Evolutionary conservation across 108 stramenopile species (phyloP), one percentile per base, ranked within the genome.

Genomic region (Skeletonema potamos): DNA sequence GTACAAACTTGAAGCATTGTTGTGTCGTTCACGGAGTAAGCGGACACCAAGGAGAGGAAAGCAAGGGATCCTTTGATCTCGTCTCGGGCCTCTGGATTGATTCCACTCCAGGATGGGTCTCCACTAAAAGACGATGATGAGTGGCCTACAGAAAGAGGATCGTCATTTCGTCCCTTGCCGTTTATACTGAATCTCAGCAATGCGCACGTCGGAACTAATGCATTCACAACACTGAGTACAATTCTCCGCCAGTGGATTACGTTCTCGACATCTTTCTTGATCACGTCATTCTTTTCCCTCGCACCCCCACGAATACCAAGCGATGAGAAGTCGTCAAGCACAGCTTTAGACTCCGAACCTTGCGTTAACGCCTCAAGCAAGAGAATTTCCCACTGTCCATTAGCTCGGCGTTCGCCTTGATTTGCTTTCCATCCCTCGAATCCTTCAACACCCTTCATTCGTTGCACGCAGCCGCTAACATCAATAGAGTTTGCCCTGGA

Each of bases 371-470:
- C 66, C 66, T 87, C 74, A 4, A 82, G 59, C 13, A 91, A 60
- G 15, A 89, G 73, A 17, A 88, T 62, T 63, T 91, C 92, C 92
- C 92, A 93, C 68, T 93, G 88, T 8, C 79, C 85, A 64, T 77
- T 81, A 18, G 88, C 92, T 68, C 92, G 77, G 10, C 76, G 84
- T 61, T 89, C 90, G 15, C 80, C 66, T n/a, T 59, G 24, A 48
- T 55, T 62, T 20, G 74, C 51, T 17, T 81, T 66, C 78, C 62
- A 70, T 37, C 66, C 72, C 36, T 76, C 76, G 5, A 64, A 55
- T 51, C 58, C 27, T 29, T 62, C 61, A 13, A 57, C 67, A 48
- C 89, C 89, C 11, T 32, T 37, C 24, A 88, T 63, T 60, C 74
- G 54, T 30, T 87, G 86, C 9, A 82, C 70, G 6, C 80, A 81